Conservation (phyloP, 805 yeast genomes). For the Zygoascus flipseniorum region DNA sequence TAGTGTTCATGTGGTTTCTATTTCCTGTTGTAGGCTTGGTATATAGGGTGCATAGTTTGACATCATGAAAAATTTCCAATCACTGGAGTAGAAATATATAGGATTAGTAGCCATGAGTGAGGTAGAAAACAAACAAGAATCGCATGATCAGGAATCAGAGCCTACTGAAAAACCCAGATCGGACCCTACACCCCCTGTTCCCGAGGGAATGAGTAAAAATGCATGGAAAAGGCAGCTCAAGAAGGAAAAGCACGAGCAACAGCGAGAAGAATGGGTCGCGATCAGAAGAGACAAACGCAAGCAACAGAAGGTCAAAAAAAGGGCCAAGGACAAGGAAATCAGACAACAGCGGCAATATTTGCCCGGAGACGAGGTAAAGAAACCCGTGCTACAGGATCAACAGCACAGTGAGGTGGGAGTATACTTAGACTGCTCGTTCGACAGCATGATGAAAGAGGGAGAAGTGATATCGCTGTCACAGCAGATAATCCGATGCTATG, state of each 20-base stretch:
- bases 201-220: slow-evolving; percentile 80
- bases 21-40: no score
- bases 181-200: slow-evolving; percentile 28
- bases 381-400: slow-evolving; percentile 10
- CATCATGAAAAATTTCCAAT: no score
- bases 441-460: slow-evolving; percentile 75
- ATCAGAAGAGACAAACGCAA: slow-evolving; percentile 49
- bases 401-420: slow-evolving; percentile 40
- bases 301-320: slow-evolving; percentile 32
- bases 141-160: neutral
- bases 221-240: slow-evolving; percentile 74
- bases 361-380: slow-evolving; percentile 22
- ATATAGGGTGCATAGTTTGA: no score
- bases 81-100: no score
- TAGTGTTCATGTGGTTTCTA: no score
- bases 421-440: slow-evolving; percentile 85
- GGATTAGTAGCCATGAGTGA: neutral
- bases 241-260: slow-evolving; percentile 49
- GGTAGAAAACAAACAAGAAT: neutral
- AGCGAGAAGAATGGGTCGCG: slow-evolving; percentile 51
- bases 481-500: slow-evolving; percentile 76
- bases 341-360: slow-evolving; percentile 25
- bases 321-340: slow-evolving; percentile 30
- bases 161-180: neutral
- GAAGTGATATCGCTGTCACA: slow-evolving; percentile 60